Evolutionary conservation across 179 eudicot species (phyloP).

Genomic region (Beta corolliflora): DNA sequence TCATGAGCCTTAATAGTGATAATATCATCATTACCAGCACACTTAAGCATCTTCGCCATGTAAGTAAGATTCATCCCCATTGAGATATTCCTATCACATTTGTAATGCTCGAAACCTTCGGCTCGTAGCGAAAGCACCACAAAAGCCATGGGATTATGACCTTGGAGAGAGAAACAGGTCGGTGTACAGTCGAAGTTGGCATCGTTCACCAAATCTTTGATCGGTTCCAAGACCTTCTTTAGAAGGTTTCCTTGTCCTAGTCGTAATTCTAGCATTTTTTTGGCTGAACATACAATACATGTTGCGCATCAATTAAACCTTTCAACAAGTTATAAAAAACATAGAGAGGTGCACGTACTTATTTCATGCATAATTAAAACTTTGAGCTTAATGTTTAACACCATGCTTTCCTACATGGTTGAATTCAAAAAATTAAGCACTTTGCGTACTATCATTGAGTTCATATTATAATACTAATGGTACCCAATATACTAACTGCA

Average conservation of each 20-base stretch:
- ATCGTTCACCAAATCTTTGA: constrained; percentile 67
- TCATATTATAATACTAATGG: too few relatives aligned
- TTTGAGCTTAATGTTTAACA: too few relatives aligned
- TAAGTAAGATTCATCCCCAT: constrained; percentile 72
- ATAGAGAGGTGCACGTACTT: too few relatives aligned
- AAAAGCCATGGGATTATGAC: constrained; percentile 71
- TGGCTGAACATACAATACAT: neutral
- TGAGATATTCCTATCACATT: constrained; percentile 60
- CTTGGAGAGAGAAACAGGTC: constrained; percentile 68
- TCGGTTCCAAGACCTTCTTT: constrained; percentile 69
- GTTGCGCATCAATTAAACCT: too few relatives aligned
- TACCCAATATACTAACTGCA: too few relatives aligned
- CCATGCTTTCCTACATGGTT: too few relatives aligned
- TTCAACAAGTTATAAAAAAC: too few relatives aligned
- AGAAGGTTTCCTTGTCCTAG: constrained; percentile 65
- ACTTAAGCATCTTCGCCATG: constrained; percentile 69
- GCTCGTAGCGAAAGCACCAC: constrained; percentile 64
- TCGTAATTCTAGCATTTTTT: constrained; percentile 67
- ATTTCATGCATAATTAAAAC: too few relatives aligned
- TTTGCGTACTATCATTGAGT: too few relatives aligned
- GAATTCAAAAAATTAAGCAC: too few relatives aligned
- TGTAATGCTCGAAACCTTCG: constrained; percentile 74
- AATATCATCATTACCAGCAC: constrained; percentile 73
- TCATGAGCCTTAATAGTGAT: constrained; percentile 73
- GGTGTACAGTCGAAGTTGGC: constrained; percentile 78